Evolutionary conservation across 805 yeast genomes (phyloP), one percentile per base, ranked within the genome.

Genomic region (Pichia eremophila): DNA sequence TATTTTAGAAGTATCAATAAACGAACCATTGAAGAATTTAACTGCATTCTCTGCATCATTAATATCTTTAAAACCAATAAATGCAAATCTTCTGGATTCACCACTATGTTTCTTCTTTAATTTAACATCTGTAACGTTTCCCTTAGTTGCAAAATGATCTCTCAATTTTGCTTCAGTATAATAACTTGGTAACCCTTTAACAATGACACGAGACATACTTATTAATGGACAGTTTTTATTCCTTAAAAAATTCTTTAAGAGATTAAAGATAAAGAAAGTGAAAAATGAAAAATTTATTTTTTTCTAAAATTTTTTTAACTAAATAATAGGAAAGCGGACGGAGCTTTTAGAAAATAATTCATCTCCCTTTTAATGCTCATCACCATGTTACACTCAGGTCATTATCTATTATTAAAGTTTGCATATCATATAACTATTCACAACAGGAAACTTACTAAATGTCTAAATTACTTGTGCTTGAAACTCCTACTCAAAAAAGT

Each of bases 11-110:
- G 97, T 89, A 58, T 87, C 93, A 48, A 93, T 79, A 62, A 79
- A 93, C 1, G 95, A 77, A 8, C 76, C 73, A 66, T 93, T 72
- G 64, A 84, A 90, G 64, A 76, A 88, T 43, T 68, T 72, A 8
- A 81, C 91, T 0, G 96, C 96, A 41, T 71, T 75, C 44, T 73
- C 77, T 1, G 99, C 98, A 57, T 85, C 95, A 12, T 67, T 73
- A 18, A 67, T 71, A n/a, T 79, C 71, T 57, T 79, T 82, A 64
- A 77, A 93, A 1, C 99, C 99, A 45, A 93, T 71, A 58, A 93
- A 93, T 8, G 96, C 98, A 71, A 93, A 93, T 56, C 95, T 73
- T 65, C 99, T 78, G 10, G 95, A 85, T 58, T 83, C 84, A 27
- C 99, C 99, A 54, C 78, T 79, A 55, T 83, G 73, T 54, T 83